Evolutionary conservation across 2,329 filamentous ascomycete species (phyloP), one percentile per base, ranked within the genome.

Genomic region (Tympanopsis confertula): DNA sequence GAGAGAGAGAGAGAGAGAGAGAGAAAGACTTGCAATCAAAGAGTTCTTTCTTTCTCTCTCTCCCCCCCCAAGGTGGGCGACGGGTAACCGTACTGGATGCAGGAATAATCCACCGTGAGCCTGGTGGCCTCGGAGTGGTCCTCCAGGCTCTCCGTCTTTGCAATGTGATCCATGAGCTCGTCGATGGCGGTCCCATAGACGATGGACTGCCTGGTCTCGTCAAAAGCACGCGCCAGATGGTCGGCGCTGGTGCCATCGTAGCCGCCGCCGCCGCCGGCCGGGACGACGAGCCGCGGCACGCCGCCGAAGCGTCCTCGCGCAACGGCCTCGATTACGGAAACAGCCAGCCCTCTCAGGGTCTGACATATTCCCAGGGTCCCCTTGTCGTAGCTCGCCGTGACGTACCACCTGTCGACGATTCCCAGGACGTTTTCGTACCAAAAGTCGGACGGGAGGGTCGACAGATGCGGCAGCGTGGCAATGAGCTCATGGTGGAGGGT

Each of bases 381-480:
- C 56, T 86, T 86, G 54, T 89, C 84, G 50, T 87, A 89, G 52
- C 81, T 86, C 55, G 89, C 84, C 1, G 81, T 86, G 20, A 89
- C 62, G 37, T 85, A 75, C 38, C 89, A 61, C 48, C 74, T 67
- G 47, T 63, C 59, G 47, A 85, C 62, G 13, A 86, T 55, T 2
- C 68, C 67, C 45, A 74, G 69, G 18, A 81, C 62, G 33, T 73
- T 67, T n/a, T 66, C 62, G 22, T 65, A 66, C 79, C 80, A 86
- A 55, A 83, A 85, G 3, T 73, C 71, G 2, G 62, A 52, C 0
- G 74, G 67, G 2, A 89, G 62, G 41, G 78, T 71, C 37, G 68
- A 66, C 28, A 86, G 55, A 0, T 79, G 82, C 0, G 84, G 84
- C 15, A 86, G 63, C 2, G 68, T 66, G 35, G 87, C 61, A 19